Percentiles rank a stretch among this genome's conserved stretches.
phyloP scores from a whole-genome alignment of 1,284 basidiomycete genomes.

The Phlebopus sp. region DNA sequence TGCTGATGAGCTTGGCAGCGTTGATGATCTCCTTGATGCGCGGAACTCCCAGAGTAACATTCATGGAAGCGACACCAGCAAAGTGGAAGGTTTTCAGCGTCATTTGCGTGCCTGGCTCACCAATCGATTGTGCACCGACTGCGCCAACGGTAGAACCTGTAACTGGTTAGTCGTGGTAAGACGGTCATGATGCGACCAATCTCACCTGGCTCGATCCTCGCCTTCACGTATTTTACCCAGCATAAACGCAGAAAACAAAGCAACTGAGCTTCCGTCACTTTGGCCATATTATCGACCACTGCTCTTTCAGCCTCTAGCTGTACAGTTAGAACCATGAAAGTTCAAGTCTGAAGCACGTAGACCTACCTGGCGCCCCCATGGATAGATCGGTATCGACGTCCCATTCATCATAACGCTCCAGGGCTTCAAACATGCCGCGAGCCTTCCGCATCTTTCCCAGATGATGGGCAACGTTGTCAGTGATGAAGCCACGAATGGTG shows the following conservation, averaged over 20 bases:
- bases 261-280: constrained; percentile 85
- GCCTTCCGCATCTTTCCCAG: constrained; percentile 70
- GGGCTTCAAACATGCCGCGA: constrained; percentile 84
- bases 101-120: constrained; percentile 99
- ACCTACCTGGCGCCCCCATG: constrained; percentile 68
- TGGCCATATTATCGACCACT: constrained; percentile 85
- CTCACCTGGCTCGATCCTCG: constrained; percentile 89
- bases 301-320: constrained; percentile 57
- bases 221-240: constrained; percentile 89
- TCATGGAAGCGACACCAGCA: constrained; percentile 99
- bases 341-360: constrained; percentile 1
- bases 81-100: constrained; percentile 99
- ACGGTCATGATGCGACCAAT: not conserved
- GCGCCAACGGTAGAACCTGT: constrained; percentile 95
- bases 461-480: constrained; percentile 63
- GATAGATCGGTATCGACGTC: constrained; percentile 77
- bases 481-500: constrained; percentile 75
- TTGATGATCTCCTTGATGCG: constrained; percentile 99
- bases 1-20: constrained; percentile 94
- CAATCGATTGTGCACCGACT: constrained; percentile 98
- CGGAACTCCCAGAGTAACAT: constrained; percentile 98
- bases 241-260: constrained; percentile 81
- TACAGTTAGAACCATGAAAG: constrained; percentile 4
- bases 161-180: constrained; percentile 6
- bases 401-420: constrained; percentile 75